Base-by-base conservation (phyloP, 2,329 filamentous ascomycete species). In the Boeremia exigua region DNA sequence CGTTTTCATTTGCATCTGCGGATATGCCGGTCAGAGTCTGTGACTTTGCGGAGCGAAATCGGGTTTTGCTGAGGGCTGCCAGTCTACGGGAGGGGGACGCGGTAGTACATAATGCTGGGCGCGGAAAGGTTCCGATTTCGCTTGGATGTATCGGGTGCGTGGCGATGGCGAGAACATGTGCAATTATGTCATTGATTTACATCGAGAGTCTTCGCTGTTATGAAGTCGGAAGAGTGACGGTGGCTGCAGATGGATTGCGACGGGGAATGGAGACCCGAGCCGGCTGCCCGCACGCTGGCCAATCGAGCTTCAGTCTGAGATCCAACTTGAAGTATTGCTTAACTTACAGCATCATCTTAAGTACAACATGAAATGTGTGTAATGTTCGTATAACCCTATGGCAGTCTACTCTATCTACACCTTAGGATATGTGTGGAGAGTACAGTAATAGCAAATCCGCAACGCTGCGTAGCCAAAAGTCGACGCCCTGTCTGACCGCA, bases 341-440 rank as follows among this genome's bases (percentile, higher is more conserved):
- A 15, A 29, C 49, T 42, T 47, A 58, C 58, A 46, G 32, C 58
- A 61, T 66, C 17, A 27, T 6, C 11, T 9, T 39, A 19, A 9
- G 23, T 36, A 39, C n/a, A 8, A 10, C 2, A 6, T n/a, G 3
- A 4, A 56, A 45, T 32, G 33, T 28, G 36, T 45, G 33, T 14
- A 38, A 33, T 39, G 40, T 3, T 47, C 29, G 7, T 30, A 27
- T 39, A 12, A 17, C 37, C 25, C 1, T 15, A 33, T 10, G 14
- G 12, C n/a, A 3, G 11, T 47, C 43, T 48, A 47, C 37, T 25
- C 46, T 54, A 58, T 63, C 54, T 61, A 60, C 54, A 57, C n/a
- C 39, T 29, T 42, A 19, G 29, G 29, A 49, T 23, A 44, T 15
- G 27, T 42, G 29, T 45, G 33, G 29, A 40, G 43, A 55, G 39